Conservation (phyloP, 192 early-diverging fungal genomes). For the Coemansia sp. region DNA sequence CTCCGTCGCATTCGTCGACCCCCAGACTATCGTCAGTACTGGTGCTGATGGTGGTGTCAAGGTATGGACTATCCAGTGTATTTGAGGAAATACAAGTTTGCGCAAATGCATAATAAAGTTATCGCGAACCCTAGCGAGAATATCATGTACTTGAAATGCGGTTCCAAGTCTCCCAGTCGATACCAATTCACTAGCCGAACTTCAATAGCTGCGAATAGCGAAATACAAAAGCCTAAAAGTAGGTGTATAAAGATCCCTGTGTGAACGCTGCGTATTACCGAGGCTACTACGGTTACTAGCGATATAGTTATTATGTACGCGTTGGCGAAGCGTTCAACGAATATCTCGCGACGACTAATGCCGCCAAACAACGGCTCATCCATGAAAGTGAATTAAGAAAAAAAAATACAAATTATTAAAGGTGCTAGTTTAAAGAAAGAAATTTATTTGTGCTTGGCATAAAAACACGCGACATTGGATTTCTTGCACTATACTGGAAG, state of each 20-base stretch:
- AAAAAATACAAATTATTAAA: slow-evolving; percentile 1
- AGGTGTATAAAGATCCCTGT: slow-evolving; percentile 25
- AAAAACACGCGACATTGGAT: background rate
- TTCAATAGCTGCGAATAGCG: slow-evolving; percentile 41
- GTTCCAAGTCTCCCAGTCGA: slow-evolving; percentile 60
- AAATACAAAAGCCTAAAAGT: slow-evolving; percentile 35
- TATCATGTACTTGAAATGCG: slow-evolving; percentile 50
- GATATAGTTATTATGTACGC: slow-evolving; percentile 23
- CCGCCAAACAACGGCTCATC: slow-evolving; percentile 60
- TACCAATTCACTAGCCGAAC: slow-evolving; percentile 59
- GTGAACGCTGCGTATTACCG: slow-evolving; percentile 24
- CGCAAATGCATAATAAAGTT: slow-evolving; percentile 40
- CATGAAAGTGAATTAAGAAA: slow-evolving; percentile 13
- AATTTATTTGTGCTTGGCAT: background rate
- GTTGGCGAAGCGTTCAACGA: slow-evolving; percentile 45
- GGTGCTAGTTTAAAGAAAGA: background rate
- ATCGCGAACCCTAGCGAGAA: slow-evolving; percentile 35
- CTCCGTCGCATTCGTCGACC: slow-evolving; percentile 71
- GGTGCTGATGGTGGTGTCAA: slow-evolving; percentile 87
- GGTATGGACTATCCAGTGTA: slow-evolving; percentile 57
- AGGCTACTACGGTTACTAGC: slow-evolving; percentile 16
- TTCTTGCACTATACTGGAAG: background rate
- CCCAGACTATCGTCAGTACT: slow-evolving; percentile 68
- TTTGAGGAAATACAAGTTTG: slow-evolving; percentile 47
- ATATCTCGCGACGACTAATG: slow-evolving; percentile 50